A percentile compares a stretch with the other conserved stretches of the same genome.
Conservation (phyloP, 2,329 filamentous ascomycete genomes). For the Berkeleyomyces basicola region DNA sequence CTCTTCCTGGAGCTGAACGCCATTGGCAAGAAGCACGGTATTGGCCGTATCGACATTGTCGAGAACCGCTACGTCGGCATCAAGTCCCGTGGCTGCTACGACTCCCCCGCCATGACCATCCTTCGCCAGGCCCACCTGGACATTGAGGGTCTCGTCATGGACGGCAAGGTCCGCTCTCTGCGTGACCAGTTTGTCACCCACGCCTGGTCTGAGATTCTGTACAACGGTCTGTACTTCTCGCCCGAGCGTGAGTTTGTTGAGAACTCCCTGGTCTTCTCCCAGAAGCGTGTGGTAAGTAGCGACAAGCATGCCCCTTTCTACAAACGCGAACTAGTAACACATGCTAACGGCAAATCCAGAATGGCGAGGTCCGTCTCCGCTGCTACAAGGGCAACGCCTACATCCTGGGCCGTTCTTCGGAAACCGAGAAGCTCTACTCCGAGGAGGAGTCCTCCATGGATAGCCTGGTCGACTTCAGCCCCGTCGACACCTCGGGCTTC, state of each 20-base stretch:
- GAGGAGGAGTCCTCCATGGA: slow-evolving; percentile 35
- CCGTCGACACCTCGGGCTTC: slow-evolving; percentile 32
- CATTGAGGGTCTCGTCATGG: slow-evolving; percentile 40
- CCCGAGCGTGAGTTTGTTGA: slow-evolving; percentile 39
- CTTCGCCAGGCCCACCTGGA: slow-evolving; percentile 23
- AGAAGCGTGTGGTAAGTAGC: slow-evolving; percentile 30
- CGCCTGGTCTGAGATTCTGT: slow-evolving; percentile 25
- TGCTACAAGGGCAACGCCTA: slow-evolving; percentile 33
- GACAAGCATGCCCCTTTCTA: not conserved
- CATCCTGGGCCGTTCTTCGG: slow-evolving; percentile 28
- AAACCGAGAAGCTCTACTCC: slow-evolving; percentile 34
- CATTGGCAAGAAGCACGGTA: slow-evolving; percentile 46
- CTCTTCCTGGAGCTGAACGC: slow-evolving; percentile 48
- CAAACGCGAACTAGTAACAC: not conserved
- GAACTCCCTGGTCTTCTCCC: slow-evolving; percentile 41
- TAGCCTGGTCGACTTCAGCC: slow-evolving; percentile 27
- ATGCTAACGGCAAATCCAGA: slow-evolving; percentile 6
- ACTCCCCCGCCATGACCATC: slow-evolving; percentile 18
- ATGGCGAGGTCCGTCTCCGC: slow-evolving; percentile 23
- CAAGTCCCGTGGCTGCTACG: slow-evolving; percentile 33
- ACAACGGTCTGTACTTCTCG: slow-evolving; percentile 40
- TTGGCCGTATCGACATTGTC: slow-evolving; percentile 44
- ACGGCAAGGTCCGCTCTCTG: slow-evolving; percentile 35
- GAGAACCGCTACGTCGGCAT: slow-evolving; percentile 30
- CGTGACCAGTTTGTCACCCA: slow-evolving; percentile 36